Conservation (phyloP, 2,329 filamentous ascomycete species). For the Ophiostoma sp. region DNA sequence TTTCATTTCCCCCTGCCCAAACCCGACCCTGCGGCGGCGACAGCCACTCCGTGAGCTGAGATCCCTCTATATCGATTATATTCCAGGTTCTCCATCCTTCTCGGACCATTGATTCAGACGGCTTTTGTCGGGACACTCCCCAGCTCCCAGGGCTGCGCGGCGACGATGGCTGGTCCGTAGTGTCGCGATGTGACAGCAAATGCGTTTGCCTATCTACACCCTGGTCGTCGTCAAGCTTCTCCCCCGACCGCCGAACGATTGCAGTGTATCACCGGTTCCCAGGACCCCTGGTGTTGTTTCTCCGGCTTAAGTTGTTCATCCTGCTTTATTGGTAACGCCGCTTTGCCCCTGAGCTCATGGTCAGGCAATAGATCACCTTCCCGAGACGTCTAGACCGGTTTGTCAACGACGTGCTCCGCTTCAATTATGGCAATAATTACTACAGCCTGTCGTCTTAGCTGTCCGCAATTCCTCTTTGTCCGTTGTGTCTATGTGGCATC, state of each 20-base stretch:
- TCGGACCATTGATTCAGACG: not conserved
- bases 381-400: not conserved
- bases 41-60: conserved; percentile 8
- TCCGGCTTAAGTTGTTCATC: not conserved
- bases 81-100: not conserved
- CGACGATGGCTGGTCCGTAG: not conserved
- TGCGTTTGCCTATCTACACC: not conserved
- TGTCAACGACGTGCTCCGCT: conserved; percentile 2
- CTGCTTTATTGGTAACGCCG: not conserved
- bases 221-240: not conserved
- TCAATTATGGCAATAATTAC: not conserved
- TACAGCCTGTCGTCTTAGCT: not conserved
- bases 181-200: not conserved
- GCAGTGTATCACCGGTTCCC: not conserved
- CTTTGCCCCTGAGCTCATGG: not conserved
- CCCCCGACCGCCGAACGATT: not conserved
- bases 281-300: not conserved
- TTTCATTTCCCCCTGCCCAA: not conserved
- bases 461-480: not conserved
- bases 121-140: conserved; percentile 5
- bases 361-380: not conserved
- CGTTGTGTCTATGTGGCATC: not conserved
- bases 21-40: not conserved
- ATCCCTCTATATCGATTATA: not conserved
- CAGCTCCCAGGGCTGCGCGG: not conserved